Conservation (phyloP, 805 yeast genomes). For the Nakazawaea holstii region DNA sequence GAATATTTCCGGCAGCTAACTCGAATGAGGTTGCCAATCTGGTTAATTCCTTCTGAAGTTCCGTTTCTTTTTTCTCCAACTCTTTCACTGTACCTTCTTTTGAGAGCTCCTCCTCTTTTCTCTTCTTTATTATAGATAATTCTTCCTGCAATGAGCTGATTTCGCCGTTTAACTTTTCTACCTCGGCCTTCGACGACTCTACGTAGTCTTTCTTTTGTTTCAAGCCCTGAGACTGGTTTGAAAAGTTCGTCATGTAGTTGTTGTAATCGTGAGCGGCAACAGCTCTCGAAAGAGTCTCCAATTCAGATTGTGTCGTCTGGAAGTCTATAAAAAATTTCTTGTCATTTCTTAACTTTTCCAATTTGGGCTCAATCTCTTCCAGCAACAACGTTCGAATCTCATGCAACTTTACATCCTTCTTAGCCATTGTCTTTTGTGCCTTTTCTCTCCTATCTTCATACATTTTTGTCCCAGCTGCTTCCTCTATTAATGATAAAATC, state of each 20-base stretch:
- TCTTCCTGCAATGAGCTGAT: conserved; percentile 56
- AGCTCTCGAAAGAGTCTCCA: conserved; percentile 68
- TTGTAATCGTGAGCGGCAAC: conserved; percentile 75
- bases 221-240: conserved; percentile 37
- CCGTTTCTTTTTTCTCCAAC: conserved; percentile 53
- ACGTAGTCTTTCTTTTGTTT: conserved; percentile 35
- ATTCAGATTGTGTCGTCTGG: conserved; percentile 76
- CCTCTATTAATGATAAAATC: conserved; percentile 86
- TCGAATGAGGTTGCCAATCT: conserved; percentile 61
- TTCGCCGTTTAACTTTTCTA: conserved; percentile 47
- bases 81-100: conserved; percentile 57
- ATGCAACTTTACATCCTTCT: conserved; percentile 78
- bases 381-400: conserved; percentile 68
- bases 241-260: conserved; percentile 32
- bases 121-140: conserved; percentile 43
- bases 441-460: conserved; percentile 90
- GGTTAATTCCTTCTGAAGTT: conserved; percentile 56
- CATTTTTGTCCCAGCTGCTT: conserved; percentile 96
- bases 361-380: conserved; percentile 92
- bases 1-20: conserved; percentile 48
- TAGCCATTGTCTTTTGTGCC: conserved; percentile 87
- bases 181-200: conserved; percentile 34
- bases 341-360: conserved; percentile 74
- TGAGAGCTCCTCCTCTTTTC: conserved; percentile 51
- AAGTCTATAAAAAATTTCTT: conserved; percentile 79